Evolutionary conservation across 495 filamentous ascomycete genomes (phyloP), one percentile per base, ranked within the genome.

Genomic region (Penicillium macrosclerotiorum): DNA sequence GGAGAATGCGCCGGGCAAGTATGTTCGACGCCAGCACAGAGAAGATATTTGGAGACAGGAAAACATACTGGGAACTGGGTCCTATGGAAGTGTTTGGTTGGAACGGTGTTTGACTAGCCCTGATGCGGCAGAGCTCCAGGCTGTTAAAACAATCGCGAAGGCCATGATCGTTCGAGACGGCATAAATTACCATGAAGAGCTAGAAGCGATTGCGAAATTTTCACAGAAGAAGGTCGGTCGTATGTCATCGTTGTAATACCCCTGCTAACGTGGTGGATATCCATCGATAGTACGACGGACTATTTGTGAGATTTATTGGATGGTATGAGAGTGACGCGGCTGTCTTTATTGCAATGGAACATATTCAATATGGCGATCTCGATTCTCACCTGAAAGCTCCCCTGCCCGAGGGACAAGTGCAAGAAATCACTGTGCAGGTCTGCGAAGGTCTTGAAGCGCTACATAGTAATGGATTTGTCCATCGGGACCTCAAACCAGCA

Each of bases 401-500:
- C 9, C 36, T 75, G 1, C 60, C 65, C 8, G 72, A 75, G 47
- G 5, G 25, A 11, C 63, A 77, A 24, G 69, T 52, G 5, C 38
- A 63, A 34, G 42, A 57, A 1, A 72, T 78, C 30, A 47, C 61
- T 3, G 46, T 45, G 1, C 75, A 79, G 40, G 20, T 78, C 8
- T 41, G 73, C 0, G 63, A 72, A 42, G 74, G 66, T 1, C 50
- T 78, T 3, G 22, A 48, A 1, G 53, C 60, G 13, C 73, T 79
- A 60, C 76, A 78, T 44, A 36, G 59, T 7, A 63, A 72, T 27
- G 54, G 53, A 0, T 78, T 69, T 51, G 60, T 57, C 14, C 74
- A 79, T 54, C 48, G 75, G 17, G 74, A 78, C 56, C 36, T 77
- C 1, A 79, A 79, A 45, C 75, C 76, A 16, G 58, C 59, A 35